Conservation (phyloP, 345 rosid species). For the Lenwebbia sp. region DNA sequence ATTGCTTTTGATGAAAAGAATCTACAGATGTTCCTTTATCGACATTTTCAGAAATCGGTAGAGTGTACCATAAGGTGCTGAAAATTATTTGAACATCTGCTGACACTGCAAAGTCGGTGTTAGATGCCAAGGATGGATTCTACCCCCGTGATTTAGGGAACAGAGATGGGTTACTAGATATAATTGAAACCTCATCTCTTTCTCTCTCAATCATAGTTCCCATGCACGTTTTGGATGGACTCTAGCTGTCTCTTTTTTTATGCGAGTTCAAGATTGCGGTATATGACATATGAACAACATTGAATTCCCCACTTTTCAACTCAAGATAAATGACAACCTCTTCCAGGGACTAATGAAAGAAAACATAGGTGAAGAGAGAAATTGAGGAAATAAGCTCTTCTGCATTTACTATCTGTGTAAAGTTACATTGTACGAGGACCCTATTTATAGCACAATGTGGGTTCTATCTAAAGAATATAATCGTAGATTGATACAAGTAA, state of each 20-base stretch:
- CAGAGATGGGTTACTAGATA: constrained; percentile 3
- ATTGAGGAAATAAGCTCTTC: no score
- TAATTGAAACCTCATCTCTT: no score
- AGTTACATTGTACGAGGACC: no score
- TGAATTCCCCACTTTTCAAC: background rate
- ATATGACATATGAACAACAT: background rate
- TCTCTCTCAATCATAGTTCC: no score
- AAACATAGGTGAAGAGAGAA: no score
- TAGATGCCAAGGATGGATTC: constrained; percentile 32
- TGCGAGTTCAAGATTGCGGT: background rate
- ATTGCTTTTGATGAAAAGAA: constrained; percentile 13
- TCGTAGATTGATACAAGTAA: no score
- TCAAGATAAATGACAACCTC: background rate
- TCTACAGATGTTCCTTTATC: constrained; percentile 25
- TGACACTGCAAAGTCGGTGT: constrained; percentile 38
- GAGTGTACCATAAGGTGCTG: constrained; percentile 10
- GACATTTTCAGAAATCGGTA: constrained; percentile 11
- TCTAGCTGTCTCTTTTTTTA: background rate
- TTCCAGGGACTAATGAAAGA: background rate
- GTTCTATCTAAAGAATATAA: no score
- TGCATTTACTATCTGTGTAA: no score
- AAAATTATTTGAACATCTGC: constrained; percentile 10
- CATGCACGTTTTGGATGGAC: no score
- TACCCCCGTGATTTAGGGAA: constrained; percentile 8
- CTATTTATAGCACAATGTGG: no score